A percentile compares a stretch with the other conserved stretches of the same genome.
Evolutionary conservation across 1,139 yeast species (phyloP).

Genomic region (Pichia kudriavzevii): DNA sequence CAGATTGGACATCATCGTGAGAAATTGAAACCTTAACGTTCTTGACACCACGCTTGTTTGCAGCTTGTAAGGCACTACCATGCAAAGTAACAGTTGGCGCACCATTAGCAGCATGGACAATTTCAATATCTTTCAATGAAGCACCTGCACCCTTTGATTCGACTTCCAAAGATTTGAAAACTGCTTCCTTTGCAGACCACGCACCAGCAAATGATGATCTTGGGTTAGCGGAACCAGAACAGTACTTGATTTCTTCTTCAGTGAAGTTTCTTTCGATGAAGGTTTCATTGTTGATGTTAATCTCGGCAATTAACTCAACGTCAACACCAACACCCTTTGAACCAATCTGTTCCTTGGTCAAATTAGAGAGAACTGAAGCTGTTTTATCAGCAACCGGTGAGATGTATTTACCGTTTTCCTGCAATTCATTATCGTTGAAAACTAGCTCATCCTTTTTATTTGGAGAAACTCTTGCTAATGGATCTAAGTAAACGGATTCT

Average conservation of each 20-base stretch:
- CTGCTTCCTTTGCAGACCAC: constrained; percentile 99
- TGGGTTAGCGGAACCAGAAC: constrained; percentile 63
- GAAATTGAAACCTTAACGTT: constrained; percentile 80
- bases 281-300: constrained; percentile 80
- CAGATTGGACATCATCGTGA: constrained; percentile 94
- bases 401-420: constrained; percentile 31
- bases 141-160: constrained; percentile 94
- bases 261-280: constrained; percentile 92
- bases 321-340: constrained; percentile 91
- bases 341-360: constrained; percentile 45
- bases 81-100: constrained; percentile 73
- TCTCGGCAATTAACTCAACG: constrained; percentile 77
- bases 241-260: constrained; percentile 66
- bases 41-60: constrained; percentile 61
- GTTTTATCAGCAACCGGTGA: constrained; percentile 33
- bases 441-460: constrained; percentile 40
- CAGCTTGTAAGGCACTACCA: constrained; percentile 74
- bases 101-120: constrained; percentile 64
- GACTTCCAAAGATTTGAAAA: constrained; percentile 89
- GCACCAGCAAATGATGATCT: constrained; percentile 94
- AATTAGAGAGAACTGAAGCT: constrained; percentile 34
- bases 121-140: constrained; percentile 82
- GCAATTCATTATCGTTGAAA: constrained; percentile 40
- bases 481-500: constrained; percentile 86
- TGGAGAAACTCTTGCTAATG: constrained; percentile 75